Conservation (phyloP, 768 basidiomycete species). For the Thelephora ganbajun region DNA sequence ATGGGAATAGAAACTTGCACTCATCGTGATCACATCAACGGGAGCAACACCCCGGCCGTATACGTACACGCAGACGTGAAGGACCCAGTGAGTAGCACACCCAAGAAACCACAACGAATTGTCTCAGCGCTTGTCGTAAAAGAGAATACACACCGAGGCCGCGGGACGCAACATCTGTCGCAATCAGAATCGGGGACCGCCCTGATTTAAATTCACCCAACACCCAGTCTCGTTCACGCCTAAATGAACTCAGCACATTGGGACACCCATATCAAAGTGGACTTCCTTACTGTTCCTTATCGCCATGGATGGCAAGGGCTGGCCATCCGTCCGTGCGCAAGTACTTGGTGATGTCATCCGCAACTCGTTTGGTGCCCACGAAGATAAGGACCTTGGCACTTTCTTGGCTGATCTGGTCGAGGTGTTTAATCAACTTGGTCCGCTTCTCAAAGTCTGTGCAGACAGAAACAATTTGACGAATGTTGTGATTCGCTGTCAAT, state of each 20-base stretch:
- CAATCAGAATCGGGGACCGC: conserved; percentile 92
- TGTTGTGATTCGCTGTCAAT: conserved; percentile 95
- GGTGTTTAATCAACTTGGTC: conserved; percentile 87
- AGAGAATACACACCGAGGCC: conserved; percentile 86
- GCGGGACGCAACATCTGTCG: conserved; percentile 98
- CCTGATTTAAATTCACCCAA: conserved; percentile 96
- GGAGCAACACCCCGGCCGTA: conserved; percentile 5
- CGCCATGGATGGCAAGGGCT: conserved; percentile 97
- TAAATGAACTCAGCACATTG: conserved; percentile 16
- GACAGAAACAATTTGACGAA: conserved; percentile 89
- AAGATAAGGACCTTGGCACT: conserved; percentile 99
- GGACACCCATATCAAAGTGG: background rate
- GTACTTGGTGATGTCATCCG: conserved; percentile 97
- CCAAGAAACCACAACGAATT: conserved; percentile 16
- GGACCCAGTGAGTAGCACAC: conserved; percentile 14
- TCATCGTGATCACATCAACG: background rate
- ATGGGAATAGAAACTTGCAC: conserved; percentile 12
- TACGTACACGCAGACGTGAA: conserved; percentile 2
- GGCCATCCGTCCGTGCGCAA: conserved; percentile 98
- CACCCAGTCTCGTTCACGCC: conserved; percentile 99
- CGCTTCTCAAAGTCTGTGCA: conserved; percentile 98
- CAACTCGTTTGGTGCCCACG: conserved; percentile 93
- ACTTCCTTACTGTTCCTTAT: conserved; percentile 84
- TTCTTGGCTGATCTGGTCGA: conserved; percentile 91
- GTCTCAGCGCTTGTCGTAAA: conserved; percentile 33